Base-by-base conservation (phyloP, 2,329 filamentous ascomycete species). In the Stagonosporopsis cucurbitacearum region DNA sequence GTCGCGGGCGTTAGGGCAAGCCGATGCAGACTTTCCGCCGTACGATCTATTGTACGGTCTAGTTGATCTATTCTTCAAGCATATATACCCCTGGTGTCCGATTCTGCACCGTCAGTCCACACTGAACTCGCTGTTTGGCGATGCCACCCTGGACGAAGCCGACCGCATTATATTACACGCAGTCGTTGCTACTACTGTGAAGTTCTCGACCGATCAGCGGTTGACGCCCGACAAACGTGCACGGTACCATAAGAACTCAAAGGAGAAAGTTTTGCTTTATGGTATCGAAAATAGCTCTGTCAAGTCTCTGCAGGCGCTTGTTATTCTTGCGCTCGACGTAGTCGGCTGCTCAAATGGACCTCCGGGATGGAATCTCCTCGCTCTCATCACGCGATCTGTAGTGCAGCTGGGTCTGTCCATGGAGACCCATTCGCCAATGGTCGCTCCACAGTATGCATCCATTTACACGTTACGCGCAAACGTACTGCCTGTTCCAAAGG, bases 241-340 rank as follows among this genome's bases (percentile, higher is more conserved):
- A 43, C 86, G 89, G 28, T 96, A 95, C 67, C 89, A 96, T 71
- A 84, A 87, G 55, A 83, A 86, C 2, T 93, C 92, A 0, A 96
- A 96, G 73, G 88, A 94, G 66, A 91, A 89, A 58, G 93, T 97
- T 0, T 75, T 96, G 12, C 81, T 96, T 0, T 96, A 96, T 67
- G 92, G 92, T 4, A 84, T 96, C 66, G 92, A 96, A 67, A 92
- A 95, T 65, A 93, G 91, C 12, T 95, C 92, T 0, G 91, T 96
- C 55, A 94, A 92, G 73, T 87, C 91, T 1, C 80, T 96, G 5
- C 92, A 96, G 71, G 92, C 93, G 5, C 80, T 96, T 6, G 91
- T 96, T 1, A 95, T 96, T 45, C 80, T 96, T 5, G 91, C 92
- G 0, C 78, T 96, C 11, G 92, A 96, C 69, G 82, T 96, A 22